phyloP scores from a whole-genome alignment of 2,329 filamentous ascomycete species.

The Scopulariopsis brevicaulis region DNA sequence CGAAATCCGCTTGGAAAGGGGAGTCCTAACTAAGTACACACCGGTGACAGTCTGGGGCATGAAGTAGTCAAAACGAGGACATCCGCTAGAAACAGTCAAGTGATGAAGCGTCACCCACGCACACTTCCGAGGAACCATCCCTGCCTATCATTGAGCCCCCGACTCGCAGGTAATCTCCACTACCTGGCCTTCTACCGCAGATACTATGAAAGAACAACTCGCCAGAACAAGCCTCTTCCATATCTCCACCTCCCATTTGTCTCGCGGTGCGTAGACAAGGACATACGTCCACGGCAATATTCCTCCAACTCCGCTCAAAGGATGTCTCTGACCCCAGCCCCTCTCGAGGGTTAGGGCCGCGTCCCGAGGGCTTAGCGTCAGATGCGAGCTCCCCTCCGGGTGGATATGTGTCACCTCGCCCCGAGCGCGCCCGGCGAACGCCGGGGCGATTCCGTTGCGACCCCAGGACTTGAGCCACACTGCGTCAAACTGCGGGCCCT shows the following conservation, averaged over 20 bases:
- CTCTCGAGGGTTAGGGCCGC: conserved; percentile 10
- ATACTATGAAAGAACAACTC: conserved; percentile 10
- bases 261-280: not conserved
- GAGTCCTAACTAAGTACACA: too few relatives aligned
- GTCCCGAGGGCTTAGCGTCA: conserved; percentile 23
- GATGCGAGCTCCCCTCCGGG: conserved; percentile 24
- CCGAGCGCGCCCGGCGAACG: conserved; percentile 6
- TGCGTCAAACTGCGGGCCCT: not conserved
- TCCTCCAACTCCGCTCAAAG: not conserved
- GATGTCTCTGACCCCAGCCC: not conserved
- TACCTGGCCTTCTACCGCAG: too few relatives aligned
- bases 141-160: not conserved
- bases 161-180: not conserved
- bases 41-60: too few relatives aligned
- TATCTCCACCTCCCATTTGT: not conserved
- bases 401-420: conserved; percentile 26
- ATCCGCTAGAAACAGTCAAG: too few relatives aligned
- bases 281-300: not conserved
- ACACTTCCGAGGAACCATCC: too few relatives aligned
- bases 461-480: not conserved
- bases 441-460: conserved; percentile 15
- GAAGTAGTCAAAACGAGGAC: too few relatives aligned
- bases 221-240: conserved; percentile 1
- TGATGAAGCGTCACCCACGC: too few relatives aligned
- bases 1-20: too few relatives aligned